phyloP scores from a whole-genome alignment of 2,329 filamentous ascomycete species.

The Aspergillus felis region DNA sequence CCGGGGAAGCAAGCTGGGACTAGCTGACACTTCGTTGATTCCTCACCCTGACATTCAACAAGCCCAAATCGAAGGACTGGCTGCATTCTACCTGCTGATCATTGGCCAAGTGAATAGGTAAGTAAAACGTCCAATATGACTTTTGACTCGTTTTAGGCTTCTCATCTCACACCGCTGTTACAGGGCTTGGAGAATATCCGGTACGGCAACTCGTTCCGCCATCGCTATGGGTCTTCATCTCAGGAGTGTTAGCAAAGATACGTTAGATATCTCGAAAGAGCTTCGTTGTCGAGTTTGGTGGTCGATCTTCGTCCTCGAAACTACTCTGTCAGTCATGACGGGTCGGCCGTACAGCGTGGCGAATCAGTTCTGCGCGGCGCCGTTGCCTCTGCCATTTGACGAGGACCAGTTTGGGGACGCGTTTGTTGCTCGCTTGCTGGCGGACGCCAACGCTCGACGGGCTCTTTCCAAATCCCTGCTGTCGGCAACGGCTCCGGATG shows the following conservation, averaged over 20 bases:
- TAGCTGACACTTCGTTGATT: constrained; percentile 28
- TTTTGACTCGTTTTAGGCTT: not conserved
- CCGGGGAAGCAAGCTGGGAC: constrained; percentile 31
- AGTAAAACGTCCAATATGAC: not conserved
- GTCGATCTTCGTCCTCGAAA: constrained; percentile 37
- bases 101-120: constrained; percentile 40
- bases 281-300: constrained; percentile 40
- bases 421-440: constrained; percentile 7
- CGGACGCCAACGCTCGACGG: not conserved
- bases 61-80: constrained; percentile 36
- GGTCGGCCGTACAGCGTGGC: constrained; percentile 35
- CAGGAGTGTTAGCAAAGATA: constrained; percentile 30
- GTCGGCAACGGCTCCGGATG: not conserved
- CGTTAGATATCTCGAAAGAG: constrained; percentile 36
- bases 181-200: constrained; percentile 38
- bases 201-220: constrained; percentile 36
- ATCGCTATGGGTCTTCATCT: constrained; percentile 39
- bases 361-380: constrained; percentile 25
- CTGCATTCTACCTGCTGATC: constrained; percentile 33
- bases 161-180: not conserved
- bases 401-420: constrained; percentile 25
- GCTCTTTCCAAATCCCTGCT: not conserved
- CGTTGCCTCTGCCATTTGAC: constrained; percentile 27
- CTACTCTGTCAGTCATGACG: constrained; percentile 36
- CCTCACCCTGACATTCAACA: constrained; percentile 38